Percentiles rank a stretch among this genome's conserved stretches.
phyloP scores from a whole-genome alignment of 163 green algal genomes.

The Scenedesmus sp. region DNA sequence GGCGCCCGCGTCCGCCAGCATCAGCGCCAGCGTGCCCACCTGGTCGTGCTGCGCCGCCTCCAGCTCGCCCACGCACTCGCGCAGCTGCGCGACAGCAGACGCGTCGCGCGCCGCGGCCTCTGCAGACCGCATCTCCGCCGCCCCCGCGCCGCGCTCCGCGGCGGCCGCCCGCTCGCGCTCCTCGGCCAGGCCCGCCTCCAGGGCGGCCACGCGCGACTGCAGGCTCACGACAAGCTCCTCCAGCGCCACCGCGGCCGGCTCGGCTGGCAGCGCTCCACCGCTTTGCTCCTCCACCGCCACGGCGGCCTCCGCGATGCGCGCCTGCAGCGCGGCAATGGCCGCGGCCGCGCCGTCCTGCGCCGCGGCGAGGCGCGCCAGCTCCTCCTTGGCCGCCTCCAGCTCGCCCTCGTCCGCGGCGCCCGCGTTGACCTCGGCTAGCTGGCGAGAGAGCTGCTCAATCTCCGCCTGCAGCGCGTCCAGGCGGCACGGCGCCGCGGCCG shows the following conservation, averaged over 20 bases:
- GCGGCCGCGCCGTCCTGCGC: no score
- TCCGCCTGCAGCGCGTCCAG: slow-evolving; percentile 22
- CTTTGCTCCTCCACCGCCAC: not conserved
- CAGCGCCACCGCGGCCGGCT: not conserved
- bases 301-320: not conserved
- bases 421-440: slow-evolving; percentile 31
- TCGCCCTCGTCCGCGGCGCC: slow-evolving; percentile 32
- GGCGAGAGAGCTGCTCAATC: slow-evolving; percentile 43
- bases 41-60: slow-evolving; percentile 15
- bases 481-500: not conserved
- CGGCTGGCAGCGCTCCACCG: slow-evolving; percentile 5
- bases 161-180: no score
- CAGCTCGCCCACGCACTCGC: not conserved
- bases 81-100: no score
- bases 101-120: no score
- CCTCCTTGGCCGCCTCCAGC: slow-evolving; percentile 19
- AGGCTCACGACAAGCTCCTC: no score
- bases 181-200: not conserved
- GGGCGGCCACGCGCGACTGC: not conserved
- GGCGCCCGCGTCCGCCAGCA: not conserved
- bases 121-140: no score
- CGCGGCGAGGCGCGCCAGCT: not conserved
- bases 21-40: not conserved
- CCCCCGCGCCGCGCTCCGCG: no score
- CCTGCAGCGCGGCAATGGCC: slow-evolving; percentile 10